Evolutionary conservation across 2,329 filamentous ascomycete genomes (phyloP).

Genomic region (Pseudogymnoascus sp.): DNA sequence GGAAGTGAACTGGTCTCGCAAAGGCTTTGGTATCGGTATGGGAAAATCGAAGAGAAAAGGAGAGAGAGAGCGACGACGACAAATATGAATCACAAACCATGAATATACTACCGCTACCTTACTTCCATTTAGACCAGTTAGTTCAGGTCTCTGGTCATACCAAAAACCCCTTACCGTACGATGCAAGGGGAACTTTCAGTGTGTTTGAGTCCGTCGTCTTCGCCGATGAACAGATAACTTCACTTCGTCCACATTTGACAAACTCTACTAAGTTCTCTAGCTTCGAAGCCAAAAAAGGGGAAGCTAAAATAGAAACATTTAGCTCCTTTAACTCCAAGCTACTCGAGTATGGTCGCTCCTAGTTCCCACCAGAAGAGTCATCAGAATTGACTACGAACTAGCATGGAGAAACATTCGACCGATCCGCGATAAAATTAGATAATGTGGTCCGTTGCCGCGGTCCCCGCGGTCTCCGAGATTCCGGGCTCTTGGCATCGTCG

Average conservation of each 20-base stretch:
- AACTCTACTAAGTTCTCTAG: neutral
- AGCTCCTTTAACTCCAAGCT: neutral
- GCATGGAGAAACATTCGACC: neutral
- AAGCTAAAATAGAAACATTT: neutral
- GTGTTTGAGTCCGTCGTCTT: neutral
- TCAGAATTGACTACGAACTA: neutral
- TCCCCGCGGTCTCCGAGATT: neutral
- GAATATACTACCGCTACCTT: neutral
- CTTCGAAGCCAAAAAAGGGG: neutral
- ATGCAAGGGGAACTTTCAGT: neutral
- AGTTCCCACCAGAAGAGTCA: neutral
- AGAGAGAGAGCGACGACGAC: neutral
- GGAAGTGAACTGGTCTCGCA: neutral
- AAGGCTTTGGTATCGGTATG: neutral
- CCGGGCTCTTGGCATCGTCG: neutral
- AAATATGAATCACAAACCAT: neutral
- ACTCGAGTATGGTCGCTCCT: neutral
- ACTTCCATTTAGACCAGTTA: neutral
- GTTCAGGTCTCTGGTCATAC: neutral
- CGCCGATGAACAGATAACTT: neutral
- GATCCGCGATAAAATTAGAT: neutral
- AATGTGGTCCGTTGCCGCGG: neutral
- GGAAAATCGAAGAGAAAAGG: neutral
- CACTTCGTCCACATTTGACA: neutral
- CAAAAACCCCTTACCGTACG: neutral